Evolutionary conservation across 1,284 basidiomycete genomes (phyloP).

Genomic region (Ceratobasidium papillatum): DNA sequence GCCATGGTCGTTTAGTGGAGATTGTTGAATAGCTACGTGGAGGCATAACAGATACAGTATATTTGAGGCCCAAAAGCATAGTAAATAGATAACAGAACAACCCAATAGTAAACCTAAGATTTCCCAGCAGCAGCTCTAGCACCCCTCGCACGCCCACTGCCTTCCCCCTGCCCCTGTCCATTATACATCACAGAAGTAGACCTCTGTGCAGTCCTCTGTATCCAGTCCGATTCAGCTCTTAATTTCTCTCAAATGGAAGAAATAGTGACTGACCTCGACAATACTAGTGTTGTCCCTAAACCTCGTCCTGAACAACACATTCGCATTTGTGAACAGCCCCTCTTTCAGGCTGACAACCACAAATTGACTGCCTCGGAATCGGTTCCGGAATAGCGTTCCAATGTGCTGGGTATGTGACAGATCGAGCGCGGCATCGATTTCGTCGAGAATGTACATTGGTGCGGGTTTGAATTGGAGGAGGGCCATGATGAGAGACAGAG

Average conservation of each 20-base stretch:
- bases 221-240: background rate
- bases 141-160: background rate
- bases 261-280: slow-evolving; percentile 64
- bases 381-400: slow-evolving; percentile 92
- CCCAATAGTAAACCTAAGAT: background rate
- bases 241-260: background rate
- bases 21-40: background rate
- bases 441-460: slow-evolving; percentile 99
- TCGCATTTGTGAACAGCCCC: slow-evolving; percentile 97
- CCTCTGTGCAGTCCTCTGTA: slow-evolving; percentile 26
- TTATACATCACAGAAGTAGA: slow-evolving; percentile 20
- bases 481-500: slow-evolving; percentile 96
- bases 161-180: slow-evolving; percentile 1
- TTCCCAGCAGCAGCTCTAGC: slow-evolving; percentile 1
- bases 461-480: slow-evolving; percentile 98
- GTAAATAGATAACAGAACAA: background rate
- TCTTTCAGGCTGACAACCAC: slow-evolving; percentile 98
- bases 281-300: slow-evolving; percentile 93
- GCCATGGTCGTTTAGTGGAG: background rate
- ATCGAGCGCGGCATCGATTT: slow-evolving; percentile 97
- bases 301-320: slow-evolving; percentile 91
- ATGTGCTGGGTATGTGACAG: slow-evolving; percentile 97
- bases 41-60: background rate
- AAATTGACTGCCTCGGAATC: slow-evolving; percentile 98
- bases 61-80: background rate